Conservation (phyloP, 2,329 filamentous ascomycete genomes). For the Exophiala aquamarina region DNA sequence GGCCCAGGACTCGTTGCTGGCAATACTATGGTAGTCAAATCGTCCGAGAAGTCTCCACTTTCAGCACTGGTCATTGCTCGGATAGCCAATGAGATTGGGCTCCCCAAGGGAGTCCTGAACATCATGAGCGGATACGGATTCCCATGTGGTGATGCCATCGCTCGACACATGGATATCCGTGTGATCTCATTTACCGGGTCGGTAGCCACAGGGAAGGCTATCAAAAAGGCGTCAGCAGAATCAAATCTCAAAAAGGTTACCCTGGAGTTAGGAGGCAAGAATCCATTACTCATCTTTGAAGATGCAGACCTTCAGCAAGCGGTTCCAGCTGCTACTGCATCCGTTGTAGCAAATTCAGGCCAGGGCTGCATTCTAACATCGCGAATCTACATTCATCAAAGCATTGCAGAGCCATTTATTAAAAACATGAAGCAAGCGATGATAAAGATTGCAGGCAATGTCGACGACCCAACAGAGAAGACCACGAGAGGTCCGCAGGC, state of each 20-base stretch:
- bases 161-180: constrained; percentile 32
- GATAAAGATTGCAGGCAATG: constrained; percentile 39
- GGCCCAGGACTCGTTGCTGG: constrained; percentile 58
- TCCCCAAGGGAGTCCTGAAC: constrained; percentile 60
- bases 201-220: constrained; percentile 30
- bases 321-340: constrained; percentile 48
- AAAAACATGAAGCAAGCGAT: constrained; percentile 43
- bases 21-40: constrained; percentile 56
- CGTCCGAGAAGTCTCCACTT: constrained; percentile 38
- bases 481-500: constrained; percentile 61
- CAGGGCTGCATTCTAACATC: constrained; percentile 59
- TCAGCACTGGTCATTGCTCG: constrained; percentile 59
- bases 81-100: constrained; percentile 57
- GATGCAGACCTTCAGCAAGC: constrained; percentile 37
- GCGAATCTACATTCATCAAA: constrained; percentile 57
- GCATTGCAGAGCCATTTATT: constrained; percentile 51
- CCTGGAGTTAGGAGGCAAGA: constrained; percentile 39
- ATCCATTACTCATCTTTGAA: constrained; percentile 36
- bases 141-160: constrained; percentile 53
- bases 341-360: constrained; percentile 61
- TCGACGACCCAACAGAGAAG: constrained; percentile 36
- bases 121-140: constrained; percentile 57
- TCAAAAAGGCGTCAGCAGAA: constrained; percentile 31
- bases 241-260: constrained; percentile 37
- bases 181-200: constrained; percentile 38